Conservation (phyloP, 768 basidiomycete species). For the Imleria badia region DNA sequence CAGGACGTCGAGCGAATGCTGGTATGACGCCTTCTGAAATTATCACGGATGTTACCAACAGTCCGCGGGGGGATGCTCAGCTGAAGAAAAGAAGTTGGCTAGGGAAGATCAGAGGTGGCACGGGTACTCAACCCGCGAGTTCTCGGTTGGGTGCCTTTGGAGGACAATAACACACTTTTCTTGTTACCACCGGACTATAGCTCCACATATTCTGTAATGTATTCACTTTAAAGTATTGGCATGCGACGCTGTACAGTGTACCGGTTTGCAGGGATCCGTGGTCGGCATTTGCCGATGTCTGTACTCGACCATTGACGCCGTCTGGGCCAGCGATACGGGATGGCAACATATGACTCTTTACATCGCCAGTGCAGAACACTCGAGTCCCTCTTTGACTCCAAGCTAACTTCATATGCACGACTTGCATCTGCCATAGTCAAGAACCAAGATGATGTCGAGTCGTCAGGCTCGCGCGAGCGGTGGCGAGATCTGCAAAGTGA, state of each 20-base stretch:
- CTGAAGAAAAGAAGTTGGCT: conserved; percentile 65
- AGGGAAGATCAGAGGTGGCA: conserved; percentile 60
- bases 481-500: conserved; percentile 86
- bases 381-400: conserved; percentile 88
- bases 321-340: conserved; percentile 25
- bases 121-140: conserved; percentile 17
- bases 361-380: conserved; percentile 92
- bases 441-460: conserved; percentile 60
- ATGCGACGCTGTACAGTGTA: neutral
- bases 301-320: neutral
- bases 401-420: conserved; percentile 88
- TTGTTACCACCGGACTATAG: conserved; percentile 14
- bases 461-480: conserved; percentile 65
- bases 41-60: conserved; percentile 68
- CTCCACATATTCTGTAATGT: conserved; percentile 17
- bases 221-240: conserved; percentile 1
- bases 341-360: conserved; percentile 84
- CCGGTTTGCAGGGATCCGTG: neutral
- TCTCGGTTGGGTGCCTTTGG: conserved; percentile 23
- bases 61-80: conserved; percentile 41
- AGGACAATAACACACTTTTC: conserved; percentile 23
- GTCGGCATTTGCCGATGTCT: conserved; percentile 22
- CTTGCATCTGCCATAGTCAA: conserved; percentile 67
- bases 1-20: conserved; percentile 45
- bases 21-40: conserved; percentile 35